Evolutionary conservation across 768 basidiomycete species (phyloP).

Genomic region (Pilatotrama ljubarskyi): DNA sequence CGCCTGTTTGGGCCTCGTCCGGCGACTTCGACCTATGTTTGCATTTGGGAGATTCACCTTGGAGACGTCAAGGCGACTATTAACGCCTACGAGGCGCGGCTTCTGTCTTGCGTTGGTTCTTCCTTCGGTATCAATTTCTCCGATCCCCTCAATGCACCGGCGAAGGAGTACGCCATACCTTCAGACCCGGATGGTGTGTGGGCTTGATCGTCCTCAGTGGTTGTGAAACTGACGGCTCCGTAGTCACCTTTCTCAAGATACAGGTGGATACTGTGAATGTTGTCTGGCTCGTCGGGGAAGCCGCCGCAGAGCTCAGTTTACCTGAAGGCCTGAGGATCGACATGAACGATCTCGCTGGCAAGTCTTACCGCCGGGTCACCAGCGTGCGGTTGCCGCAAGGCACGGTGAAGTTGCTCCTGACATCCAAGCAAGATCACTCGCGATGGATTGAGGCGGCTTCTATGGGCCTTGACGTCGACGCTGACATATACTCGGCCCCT

Average conservation of each 20-base stretch:
- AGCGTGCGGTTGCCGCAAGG: conserved; percentile 57
- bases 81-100: conserved; percentile 52
- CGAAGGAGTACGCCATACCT: conserved; percentile 59
- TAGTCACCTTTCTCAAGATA: conserved; percentile 86
- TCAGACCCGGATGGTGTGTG: conserved; percentile 77
- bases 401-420: conserved; percentile 51
- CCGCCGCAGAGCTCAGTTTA: conserved; percentile 55
- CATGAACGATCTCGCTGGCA: conserved; percentile 74
- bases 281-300: conserved; percentile 52
- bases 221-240: background rate
- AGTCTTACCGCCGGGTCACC: conserved; percentile 62
- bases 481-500: conserved; percentile 74
- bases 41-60: conserved; percentile 88
- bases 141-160: conserved; percentile 81
- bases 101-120: conserved; percentile 51
- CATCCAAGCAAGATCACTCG: conserved; percentile 38
- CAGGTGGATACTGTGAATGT: conserved; percentile 53
- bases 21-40: conserved; percentile 80
- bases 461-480: conserved; percentile 49
- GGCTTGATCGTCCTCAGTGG: background rate
- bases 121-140: conserved; percentile 69
- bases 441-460: conserved; percentile 70
- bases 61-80: conserved; percentile 60
- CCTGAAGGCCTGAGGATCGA: conserved; percentile 64
- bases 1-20: conserved; percentile 91